These are phyloP conservation scores for Pseudocercospora crystallina DNA, from an alignment of 2,329 filamentous ascomycete genomes.

Conservation along the genomic window DNA sequence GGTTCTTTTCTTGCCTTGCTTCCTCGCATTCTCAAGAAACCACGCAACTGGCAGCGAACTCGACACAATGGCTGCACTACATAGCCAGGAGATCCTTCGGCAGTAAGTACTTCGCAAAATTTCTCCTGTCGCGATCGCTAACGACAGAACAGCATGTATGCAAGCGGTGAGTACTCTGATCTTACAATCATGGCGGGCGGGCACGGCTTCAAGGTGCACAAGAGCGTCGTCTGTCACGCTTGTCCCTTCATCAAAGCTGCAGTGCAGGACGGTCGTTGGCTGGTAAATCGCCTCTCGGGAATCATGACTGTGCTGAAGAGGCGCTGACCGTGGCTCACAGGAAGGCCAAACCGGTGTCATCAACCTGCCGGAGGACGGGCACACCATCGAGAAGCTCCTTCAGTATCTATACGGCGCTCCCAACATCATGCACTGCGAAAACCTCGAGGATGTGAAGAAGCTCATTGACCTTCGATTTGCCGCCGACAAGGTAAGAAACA, in stretches of 20 bases:
- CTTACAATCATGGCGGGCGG: constrained; percentile 1
- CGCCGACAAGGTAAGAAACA: too few relatives aligned
- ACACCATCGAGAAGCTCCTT: neutral
- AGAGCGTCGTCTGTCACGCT: constrained; percentile 1
- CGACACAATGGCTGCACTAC: too few relatives aligned
- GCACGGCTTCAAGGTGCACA: constrained; percentile 4
- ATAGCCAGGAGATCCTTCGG: neutral
- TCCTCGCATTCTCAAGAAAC: too few relatives aligned
- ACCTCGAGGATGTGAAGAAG: too few relatives aligned
- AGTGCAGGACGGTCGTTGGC: too few relatives aligned
- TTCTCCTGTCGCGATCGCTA: neutral
- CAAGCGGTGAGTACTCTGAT: constrained; percentile 2
- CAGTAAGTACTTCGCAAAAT: neutral
- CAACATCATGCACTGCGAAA: too few relatives aligned
- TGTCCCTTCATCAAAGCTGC: constrained; percentile 3
- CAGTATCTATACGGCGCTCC: too few relatives aligned
- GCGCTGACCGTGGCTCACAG: neutral
- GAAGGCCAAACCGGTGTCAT: neutral
- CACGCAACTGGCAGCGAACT: too few relatives aligned
- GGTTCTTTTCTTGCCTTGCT: too few relatives aligned
- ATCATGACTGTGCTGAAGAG: neutral
- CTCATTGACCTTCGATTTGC: too few relatives aligned
- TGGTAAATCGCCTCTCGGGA: neutral
- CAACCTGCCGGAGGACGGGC: neutral
- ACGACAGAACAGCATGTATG: neutral